phyloP scores from a whole-genome alignment of 768 basidiomycete genomes.

The Pisolithus sp. region DNA sequence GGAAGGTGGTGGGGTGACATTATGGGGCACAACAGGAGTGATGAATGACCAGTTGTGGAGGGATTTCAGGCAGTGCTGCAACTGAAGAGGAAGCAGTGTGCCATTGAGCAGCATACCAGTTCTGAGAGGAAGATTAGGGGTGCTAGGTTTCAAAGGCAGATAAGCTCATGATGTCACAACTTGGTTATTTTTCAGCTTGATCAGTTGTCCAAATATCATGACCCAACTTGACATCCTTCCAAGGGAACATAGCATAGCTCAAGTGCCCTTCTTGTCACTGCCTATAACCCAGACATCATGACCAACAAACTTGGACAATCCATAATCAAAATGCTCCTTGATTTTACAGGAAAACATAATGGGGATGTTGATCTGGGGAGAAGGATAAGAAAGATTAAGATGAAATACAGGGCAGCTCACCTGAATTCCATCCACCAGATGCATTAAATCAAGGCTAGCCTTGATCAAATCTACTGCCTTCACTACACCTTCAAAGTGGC shows the following conservation, averaged over 20 bases:
- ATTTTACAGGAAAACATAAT: not conserved
- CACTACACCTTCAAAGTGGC: no score
- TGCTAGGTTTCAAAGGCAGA: not conserved
- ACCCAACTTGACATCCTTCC: not conserved
- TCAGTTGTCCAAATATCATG: not conserved
- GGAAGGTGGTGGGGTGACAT: no score
- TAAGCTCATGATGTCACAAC: not conserved
- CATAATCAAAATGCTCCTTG: not conserved
- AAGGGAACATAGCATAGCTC: not conserved
- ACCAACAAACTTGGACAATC: not conserved
- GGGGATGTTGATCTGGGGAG: not conserved
- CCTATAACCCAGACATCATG: not conserved
- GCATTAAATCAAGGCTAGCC: no score
- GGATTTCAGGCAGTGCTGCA: no score
- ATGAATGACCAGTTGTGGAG: no score
- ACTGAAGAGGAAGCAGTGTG: no score
- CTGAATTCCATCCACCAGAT: no score
- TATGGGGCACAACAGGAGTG: no score
- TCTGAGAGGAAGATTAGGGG: not conserved
- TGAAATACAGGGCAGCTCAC: no score
- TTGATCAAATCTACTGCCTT: no score
- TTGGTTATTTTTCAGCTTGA: not conserved
- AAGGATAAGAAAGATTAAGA: not conserved
- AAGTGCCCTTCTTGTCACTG: not conserved
- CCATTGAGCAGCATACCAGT: no score